Conservation (phyloP, 495 filamentous ascomycete genomes). For the Lophiostoma macrostomum region DNA sequence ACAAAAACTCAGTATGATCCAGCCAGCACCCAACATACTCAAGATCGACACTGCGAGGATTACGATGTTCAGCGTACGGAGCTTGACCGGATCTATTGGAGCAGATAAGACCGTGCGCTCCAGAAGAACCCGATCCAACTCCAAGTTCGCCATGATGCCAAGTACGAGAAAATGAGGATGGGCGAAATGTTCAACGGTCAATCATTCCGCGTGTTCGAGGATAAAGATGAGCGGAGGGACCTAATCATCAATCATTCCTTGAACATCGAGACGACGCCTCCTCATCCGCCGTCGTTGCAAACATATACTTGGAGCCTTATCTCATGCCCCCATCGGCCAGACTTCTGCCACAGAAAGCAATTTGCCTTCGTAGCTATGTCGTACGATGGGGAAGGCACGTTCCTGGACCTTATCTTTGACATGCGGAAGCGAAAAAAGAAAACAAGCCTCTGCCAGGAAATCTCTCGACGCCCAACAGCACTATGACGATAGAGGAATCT, state of each 20-base stretch:
- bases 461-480: too few relatives aligned
- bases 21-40: constrained; percentile 42
- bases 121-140: not conserved
- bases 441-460: not conserved
- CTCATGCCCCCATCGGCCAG: too few relatives aligned
- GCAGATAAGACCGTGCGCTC: constrained; percentile 38
- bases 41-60: constrained; percentile 43
- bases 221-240: too few relatives aligned
- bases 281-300: constrained; percentile 1
- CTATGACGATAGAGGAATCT: too few relatives aligned
- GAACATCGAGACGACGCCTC: not conserved
- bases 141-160: constrained; percentile 7
- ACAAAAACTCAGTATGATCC: constrained; percentile 45
- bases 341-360: too few relatives aligned
- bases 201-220: not conserved
- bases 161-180: not conserved
- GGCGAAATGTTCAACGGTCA: not conserved
- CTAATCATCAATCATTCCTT: not conserved
- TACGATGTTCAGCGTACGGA: constrained; percentile 38
- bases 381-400: too few relatives aligned
- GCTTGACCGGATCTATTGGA: constrained; percentile 31
- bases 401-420: constrained; percentile 25
- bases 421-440: constrained; percentile 13
- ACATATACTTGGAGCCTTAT: too few relatives aligned
- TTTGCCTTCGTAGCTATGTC: too few relatives aligned